phyloP scores from a whole-genome alignment of 192 early-diverging fungal genomes.

The Radiomyces spectabilis region DNA sequence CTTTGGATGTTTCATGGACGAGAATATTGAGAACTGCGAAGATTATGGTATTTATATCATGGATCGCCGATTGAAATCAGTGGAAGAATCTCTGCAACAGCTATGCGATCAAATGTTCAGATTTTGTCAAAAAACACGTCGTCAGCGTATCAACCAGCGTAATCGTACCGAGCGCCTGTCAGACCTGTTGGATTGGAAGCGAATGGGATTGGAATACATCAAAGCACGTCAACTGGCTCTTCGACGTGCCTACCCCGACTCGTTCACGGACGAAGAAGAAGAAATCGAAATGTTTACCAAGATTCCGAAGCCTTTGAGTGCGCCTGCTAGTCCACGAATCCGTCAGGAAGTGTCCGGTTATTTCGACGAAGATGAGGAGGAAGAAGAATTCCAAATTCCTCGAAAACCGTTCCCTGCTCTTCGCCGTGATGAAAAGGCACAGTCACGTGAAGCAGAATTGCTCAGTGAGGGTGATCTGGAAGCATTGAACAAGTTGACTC shows the following conservation, averaged over 20 bases:
- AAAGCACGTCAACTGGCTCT: conserved; percentile 94
- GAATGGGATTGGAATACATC: conserved; percentile 97
- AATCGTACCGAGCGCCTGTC: conserved; percentile 93
- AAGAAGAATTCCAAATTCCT: conserved; percentile 16
- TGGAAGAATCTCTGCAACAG: conserved; percentile 90
- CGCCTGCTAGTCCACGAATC: conserved; percentile 73
- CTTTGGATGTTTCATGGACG: conserved; percentile 97
- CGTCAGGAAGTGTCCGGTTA: conserved; percentile 16
- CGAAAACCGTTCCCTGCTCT: conserved; percentile 29
- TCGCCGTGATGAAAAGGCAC: conserved; percentile 5
- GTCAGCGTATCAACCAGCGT: conserved; percentile 97
- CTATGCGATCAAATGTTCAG: conserved; percentile 82
- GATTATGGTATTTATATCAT: conserved; percentile 98
- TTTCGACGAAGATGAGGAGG: conserved; percentile 33
- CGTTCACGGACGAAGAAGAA: conserved; percentile 62
- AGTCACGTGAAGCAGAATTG: conserved; percentile 19
- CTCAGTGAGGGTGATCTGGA: conserved; percentile 36
- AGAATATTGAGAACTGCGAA: conserved; percentile 85
- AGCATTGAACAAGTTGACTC: conserved; percentile 22
- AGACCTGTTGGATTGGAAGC: conserved; percentile 97
- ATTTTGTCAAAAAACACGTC: conserved; percentile 91
- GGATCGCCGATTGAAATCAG: conserved; percentile 84
- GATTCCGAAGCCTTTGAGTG: conserved; percentile 81
- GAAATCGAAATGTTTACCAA: conserved; percentile 61
- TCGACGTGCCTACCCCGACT: conserved; percentile 81